These are phyloP conservation scores for Oryza brachyantha DNA, from an alignment of 176 grass and related monocot species.

Conservation along the genomic window DNA sequence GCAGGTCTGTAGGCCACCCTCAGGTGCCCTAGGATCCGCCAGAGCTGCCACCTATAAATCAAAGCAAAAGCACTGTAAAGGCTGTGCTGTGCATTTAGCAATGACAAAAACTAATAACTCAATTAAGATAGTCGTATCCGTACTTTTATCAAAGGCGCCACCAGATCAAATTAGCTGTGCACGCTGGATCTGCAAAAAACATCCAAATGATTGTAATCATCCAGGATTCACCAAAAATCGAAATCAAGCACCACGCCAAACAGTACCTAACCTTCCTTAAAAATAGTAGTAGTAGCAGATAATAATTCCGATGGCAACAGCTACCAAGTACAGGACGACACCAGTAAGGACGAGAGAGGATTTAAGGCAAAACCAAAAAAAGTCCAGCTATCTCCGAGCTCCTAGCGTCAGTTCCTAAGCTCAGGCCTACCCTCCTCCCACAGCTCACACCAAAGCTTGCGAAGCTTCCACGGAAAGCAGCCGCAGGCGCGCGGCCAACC, in stretches of 20 bases:
- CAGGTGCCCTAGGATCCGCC: conserved; percentile 14
- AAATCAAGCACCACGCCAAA: conserved; percentile 7
- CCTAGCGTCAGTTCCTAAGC: neutral
- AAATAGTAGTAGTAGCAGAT: neutral
- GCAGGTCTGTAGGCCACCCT: neutral
- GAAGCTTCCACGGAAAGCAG: conserved; percentile 2
- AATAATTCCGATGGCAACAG: conserved; percentile 8
- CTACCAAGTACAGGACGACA: neutral
- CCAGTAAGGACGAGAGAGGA: neutral
- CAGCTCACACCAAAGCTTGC: neutral
- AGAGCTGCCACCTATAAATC: conserved; percentile 20
- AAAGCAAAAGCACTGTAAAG: conserved; percentile 14
- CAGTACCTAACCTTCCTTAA: neutral
- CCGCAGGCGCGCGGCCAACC: neutral
- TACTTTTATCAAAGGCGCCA: conserved; percentile 4
- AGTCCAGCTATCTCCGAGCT: neutral
- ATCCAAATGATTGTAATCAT: neutral
- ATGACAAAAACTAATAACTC: conserved; percentile 9
- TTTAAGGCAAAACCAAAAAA: neutral
- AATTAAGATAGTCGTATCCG: neutral
- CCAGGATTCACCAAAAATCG: neutral
- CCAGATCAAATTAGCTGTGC: conserved; percentile 6
- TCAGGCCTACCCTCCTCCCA: neutral
- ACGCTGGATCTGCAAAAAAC: neutral
- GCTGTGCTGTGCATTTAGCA: neutral